phyloP scores from a whole-genome alignment of 108 stramenopile genomes.

The Fragilaria crotonensis region DNA sequence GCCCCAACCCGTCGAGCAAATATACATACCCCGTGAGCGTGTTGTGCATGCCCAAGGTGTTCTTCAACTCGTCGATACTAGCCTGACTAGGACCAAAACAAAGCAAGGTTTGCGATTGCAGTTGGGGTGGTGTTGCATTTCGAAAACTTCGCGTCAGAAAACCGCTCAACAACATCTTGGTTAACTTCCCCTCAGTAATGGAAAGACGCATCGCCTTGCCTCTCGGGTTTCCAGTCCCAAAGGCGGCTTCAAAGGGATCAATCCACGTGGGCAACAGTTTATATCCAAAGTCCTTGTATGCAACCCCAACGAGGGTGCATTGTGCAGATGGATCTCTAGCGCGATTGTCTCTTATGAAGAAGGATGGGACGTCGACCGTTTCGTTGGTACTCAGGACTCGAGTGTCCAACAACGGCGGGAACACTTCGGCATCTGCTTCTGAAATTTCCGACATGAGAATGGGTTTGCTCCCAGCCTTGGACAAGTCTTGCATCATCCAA shows the following conservation, averaged over 20 bases:
- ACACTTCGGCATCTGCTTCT: conserved; percentile 47
- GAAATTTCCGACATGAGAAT: conserved; percentile 65
- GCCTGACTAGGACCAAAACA: conserved; percentile 50
- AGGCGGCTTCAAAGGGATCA: conserved; percentile 51
- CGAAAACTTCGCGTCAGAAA: conserved; percentile 16
- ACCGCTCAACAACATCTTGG: background rate
- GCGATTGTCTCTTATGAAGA: conserved; percentile 50
- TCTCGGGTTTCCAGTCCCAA: conserved; percentile 11
- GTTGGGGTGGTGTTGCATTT: conserved; percentile 47
- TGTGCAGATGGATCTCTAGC: conserved; percentile 18
- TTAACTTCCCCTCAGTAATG: conserved; percentile 20
- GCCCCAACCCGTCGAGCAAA: conserved; percentile 68
- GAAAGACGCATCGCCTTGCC: conserved; percentile 13
- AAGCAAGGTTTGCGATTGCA: conserved; percentile 52
- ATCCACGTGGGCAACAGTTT: conserved; percentile 63
- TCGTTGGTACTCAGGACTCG: conserved; percentile 16
- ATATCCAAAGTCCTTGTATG: conserved; percentile 72
- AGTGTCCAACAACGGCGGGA: conserved; percentile 35
- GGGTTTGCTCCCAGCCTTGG: conserved; percentile 55
- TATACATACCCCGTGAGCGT: conserved; percentile 71
- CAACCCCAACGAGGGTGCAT: conserved; percentile 68
- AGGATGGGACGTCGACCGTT: conserved; percentile 52
- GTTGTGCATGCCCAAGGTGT: conserved; percentile 79
- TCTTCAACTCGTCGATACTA: conserved; percentile 53
- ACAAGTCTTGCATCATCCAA: conserved; percentile 77